Percentiles rank a stretch among this genome's conserved stretches.
Conservation (phyloP, 2,329 filamentous ascomycete species). For the Colletotrichum brevisporum region DNA sequence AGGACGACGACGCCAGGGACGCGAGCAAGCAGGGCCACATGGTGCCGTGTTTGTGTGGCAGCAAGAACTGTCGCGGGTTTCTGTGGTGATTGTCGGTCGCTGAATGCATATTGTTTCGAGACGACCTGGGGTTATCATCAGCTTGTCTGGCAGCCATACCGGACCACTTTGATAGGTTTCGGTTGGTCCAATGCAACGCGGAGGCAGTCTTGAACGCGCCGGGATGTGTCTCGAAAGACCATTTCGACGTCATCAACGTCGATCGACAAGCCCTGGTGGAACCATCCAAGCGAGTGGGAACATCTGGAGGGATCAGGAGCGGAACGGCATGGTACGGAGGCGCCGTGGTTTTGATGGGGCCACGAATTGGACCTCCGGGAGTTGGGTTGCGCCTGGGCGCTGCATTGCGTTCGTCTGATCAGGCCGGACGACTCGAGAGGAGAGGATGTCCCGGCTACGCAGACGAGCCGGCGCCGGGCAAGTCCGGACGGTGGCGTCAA, state of each 20-base stretch:
- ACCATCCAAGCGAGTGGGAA: not conserved
- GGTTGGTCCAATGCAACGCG: not conserved
- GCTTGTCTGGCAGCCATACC: no score
- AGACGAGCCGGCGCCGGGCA: not conserved
- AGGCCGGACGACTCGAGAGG: conserved; percentile 2
- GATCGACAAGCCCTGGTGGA: not conserved
- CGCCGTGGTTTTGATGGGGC: conserved; percentile 18
- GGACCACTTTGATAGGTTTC: no score
- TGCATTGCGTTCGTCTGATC: conserved; percentile 29
- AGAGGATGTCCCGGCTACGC: conserved; percentile 14
- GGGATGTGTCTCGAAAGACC: not conserved
- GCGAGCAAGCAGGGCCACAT: conserved; percentile 64
- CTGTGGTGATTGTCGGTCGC: conserved; percentile 67
- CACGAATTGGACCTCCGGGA: conserved; percentile 6
- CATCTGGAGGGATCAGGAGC: not conserved
- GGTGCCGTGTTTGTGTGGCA: conserved; percentile 74
- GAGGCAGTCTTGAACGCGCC: not conserved
- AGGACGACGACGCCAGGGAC: conserved; percentile 64
- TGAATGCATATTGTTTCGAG: not conserved
- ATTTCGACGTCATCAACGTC: conserved; percentile 21
- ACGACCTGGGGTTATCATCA: not conserved
- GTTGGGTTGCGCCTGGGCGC: conserved; percentile 13
- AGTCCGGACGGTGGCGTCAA: not conserved
- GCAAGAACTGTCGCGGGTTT: conserved; percentile 76
- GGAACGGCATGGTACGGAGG: conserved; percentile 10